These are phyloP conservation scores for Ophiostoma pallidulum DNA, from an alignment of 2,329 filamentous ascomycete genomes.

Conservation along the genomic window DNA sequence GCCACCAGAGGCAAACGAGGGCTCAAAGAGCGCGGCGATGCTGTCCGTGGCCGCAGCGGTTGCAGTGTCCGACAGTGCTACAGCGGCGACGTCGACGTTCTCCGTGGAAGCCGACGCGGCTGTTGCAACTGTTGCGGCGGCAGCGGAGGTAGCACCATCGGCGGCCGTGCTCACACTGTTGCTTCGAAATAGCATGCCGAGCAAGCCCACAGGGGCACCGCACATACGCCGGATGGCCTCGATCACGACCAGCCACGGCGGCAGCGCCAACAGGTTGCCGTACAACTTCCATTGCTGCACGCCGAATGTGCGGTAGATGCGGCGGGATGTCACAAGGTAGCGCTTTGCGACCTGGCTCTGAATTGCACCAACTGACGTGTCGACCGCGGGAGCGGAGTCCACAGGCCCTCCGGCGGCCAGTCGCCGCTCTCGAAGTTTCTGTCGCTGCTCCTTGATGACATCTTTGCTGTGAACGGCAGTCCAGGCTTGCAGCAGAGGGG, in stretches of 20 bases:
- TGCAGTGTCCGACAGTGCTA: not conserved
- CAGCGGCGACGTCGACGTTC: not conserved
- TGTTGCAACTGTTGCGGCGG: constrained; percentile 1
- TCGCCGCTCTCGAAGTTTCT: constrained; percentile 7
- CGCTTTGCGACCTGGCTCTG: constrained; percentile 22
- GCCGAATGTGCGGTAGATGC: constrained; percentile 27
- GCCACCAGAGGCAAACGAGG: constrained; percentile 39
- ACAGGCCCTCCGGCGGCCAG: not conserved
- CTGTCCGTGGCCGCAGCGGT: not conserved
- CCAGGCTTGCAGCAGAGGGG: constrained; percentile 28
- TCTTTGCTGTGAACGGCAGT: constrained; percentile 20
- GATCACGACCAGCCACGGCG: constrained; percentile 41
- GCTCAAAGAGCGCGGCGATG: constrained; percentile 9
- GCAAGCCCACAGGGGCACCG: constrained; percentile 29
- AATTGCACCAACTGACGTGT: not conserved
- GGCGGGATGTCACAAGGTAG: constrained; percentile 16
- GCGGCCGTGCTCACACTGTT: constrained; percentile 3
- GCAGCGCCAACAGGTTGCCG: constrained; percentile 30
- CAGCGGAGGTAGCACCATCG: not conserved
- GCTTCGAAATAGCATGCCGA: constrained; percentile 25
- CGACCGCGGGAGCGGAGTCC: not conserved
- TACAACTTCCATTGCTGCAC: constrained; percentile 40
- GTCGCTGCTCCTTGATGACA: constrained; percentile 13
- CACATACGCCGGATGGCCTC: constrained; percentile 41
- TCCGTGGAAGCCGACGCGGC: not conserved